Base-by-base conservation (phyloP, 2,329 filamentous ascomycete species). In the Alternaria burnsii region DNA sequence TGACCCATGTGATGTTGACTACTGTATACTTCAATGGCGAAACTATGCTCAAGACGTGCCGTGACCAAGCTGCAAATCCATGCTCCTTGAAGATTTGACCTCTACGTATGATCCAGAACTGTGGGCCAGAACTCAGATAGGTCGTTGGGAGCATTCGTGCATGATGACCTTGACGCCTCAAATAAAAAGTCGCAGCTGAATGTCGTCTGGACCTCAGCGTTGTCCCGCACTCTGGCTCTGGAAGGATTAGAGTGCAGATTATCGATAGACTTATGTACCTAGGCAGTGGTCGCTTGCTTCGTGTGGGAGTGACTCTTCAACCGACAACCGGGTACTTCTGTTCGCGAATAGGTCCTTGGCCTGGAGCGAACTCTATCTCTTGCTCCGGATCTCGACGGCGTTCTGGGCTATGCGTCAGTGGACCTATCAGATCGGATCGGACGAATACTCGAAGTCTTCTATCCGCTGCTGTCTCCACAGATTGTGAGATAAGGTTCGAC, bases 401-500 rank as follows among this genome's bases (percentile, higher is more conserved):
- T 41, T 40, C 26, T 34, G 14, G 24, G 11, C 32, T 52, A 20
- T 36, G n/a, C 30, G 30, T 26, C n/a, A 36, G 11, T 32, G 28
- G 47, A 42, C 47, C 46, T 57, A 57, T 57, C 38, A 46, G 26
- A 18, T 4, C 12, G 4, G 40, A 16, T n/a, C 38, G 55, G 46
- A 52, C 11, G 12, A 43, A 28, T 41, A 24, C 30, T 36, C 46
- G 46, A 36, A 36, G 14, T 50, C 14, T 28, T 32, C 10, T 43
- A 36, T 32, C 46, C 18, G 47, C 34, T 44, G 12, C 22, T 22
- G 18, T 44, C 55, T 28, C 46, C 47, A 52, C 55, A 57, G 30
- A 38, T 52, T 30, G 55, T 52, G 46, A 44, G 44, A 57, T 40
- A 41, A 26, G 26, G 55, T 57, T 52, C 22, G 40, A 38, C 52